Percentiles rank a stretch among this genome's conserved stretches.
Evolutionary conservation across 148 eudicot species (phyloP).

Genomic region (Vaccinium darrowii): DNA sequence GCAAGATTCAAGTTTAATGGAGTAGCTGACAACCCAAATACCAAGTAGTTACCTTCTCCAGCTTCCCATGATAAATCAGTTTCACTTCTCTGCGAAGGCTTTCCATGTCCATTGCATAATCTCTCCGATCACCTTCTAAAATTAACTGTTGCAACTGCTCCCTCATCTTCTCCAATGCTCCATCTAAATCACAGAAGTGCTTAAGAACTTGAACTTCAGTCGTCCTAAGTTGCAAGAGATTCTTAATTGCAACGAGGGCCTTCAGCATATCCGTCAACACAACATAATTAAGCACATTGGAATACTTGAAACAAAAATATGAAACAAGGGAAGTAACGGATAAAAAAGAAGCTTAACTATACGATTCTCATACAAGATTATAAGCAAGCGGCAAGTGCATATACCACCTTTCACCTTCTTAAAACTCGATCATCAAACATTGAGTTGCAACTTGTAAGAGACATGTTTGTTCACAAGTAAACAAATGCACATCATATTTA

Average conservation of each 20-base stretch:
- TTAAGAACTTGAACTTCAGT: conserved; percentile 51
- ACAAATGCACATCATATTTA: too few relatives aligned
- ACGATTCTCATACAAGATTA: background rate
- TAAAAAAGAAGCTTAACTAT: conserved; percentile 9
- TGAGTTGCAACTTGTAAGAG: background rate
- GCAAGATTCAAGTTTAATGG: background rate
- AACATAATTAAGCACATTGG: conserved; percentile 4
- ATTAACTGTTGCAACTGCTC: conserved; percentile 56
- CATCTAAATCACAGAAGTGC: conserved; percentile 63
- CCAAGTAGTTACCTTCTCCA: conserved; percentile 38
- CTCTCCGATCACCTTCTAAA: conserved; percentile 54
- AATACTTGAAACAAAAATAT: background rate
- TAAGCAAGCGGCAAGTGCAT: background rate
- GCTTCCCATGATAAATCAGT: conserved; percentile 56
- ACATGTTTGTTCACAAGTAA: background rate
- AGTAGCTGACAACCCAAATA: background rate
- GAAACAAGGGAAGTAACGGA: background rate
- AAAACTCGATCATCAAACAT: background rate
- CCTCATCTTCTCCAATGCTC: conserved; percentile 59
- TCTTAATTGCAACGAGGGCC: conserved; percentile 75
- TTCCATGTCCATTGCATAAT: conserved; percentile 71
- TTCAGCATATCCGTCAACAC: conserved; percentile 29
- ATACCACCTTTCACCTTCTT: background rate
- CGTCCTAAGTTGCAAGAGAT: conserved; percentile 54
- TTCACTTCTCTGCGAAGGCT: conserved; percentile 81